These are phyloP conservation scores for Areca catechu DNA, from an alignment of 176 grass and related monocot genomes.

Conservation along the genomic window DNA sequence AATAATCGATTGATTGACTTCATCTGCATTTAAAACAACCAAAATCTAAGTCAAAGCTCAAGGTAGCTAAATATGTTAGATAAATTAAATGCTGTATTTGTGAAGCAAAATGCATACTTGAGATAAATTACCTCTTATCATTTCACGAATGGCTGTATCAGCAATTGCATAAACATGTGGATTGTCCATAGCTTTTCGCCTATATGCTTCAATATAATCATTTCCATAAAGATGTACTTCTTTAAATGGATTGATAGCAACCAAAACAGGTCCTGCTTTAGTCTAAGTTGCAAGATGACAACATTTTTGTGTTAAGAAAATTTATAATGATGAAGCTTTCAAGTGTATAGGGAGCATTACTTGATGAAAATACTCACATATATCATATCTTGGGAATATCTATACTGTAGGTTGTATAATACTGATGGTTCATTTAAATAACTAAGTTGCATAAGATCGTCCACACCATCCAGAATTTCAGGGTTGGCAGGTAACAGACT, in stretches of 20 bases:
- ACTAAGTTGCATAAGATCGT: conserved; percentile 98
- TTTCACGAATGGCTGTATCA: conserved; percentile 80
- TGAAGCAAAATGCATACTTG: conserved; percentile 17
- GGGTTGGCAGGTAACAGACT: conserved; percentile 83
- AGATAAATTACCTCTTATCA: conserved; percentile 66
- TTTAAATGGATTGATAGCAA: conserved; percentile 96
- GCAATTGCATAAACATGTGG: conserved; percentile 99
- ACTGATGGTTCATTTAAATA: conserved; percentile 97
- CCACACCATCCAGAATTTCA: conserved; percentile 97
- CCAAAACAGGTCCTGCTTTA: conserved; percentile 98
- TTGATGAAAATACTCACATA: conserved; percentile 58
- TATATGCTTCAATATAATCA: conserved; percentile 78
- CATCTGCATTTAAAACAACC: conserved; percentile 60
- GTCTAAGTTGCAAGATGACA: conserved; percentile 49
- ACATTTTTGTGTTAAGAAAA: not conserved
- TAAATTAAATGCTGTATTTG: conserved; percentile 10
- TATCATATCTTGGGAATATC: conserved; percentile 81
- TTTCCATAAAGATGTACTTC: conserved; percentile 85
- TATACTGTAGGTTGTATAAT: conserved; percentile 84
- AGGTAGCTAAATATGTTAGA: not conserved
- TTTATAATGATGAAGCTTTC: conserved; percentile 22
- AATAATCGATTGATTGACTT: conserved; percentile 98
- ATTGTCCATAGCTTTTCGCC: conserved; percentile 57
- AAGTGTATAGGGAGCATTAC: conserved; percentile 10
- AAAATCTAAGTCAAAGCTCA: conserved; percentile 1